These are phyloP conservation scores for Mucor piriformis DNA, from an alignment of 371 early-diverging fungal species.

Conservation along the genomic window DNA sequence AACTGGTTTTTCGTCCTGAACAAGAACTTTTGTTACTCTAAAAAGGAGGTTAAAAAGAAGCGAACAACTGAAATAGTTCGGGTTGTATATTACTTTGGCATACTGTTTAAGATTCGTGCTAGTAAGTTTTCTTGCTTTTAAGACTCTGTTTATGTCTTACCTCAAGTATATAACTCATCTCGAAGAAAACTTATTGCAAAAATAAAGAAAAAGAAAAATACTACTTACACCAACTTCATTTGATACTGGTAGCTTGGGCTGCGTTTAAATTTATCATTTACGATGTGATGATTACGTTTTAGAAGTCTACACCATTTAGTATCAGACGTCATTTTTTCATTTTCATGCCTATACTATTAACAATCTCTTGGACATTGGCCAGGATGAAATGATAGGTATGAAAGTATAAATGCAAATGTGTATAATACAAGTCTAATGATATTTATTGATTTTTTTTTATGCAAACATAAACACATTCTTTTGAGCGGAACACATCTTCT, in stretches of 20 bases:
- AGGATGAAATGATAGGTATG: no score
- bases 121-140: not conserved
- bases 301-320: no score
- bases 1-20: not conserved
- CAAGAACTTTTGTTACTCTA: slow-evolving; percentile 4
- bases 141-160: not conserved
- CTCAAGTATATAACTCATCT: not conserved
- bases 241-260: no score
- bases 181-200: not conserved
- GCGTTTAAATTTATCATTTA: no score
- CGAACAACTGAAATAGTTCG: not conserved
- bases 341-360: no score
- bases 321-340: no score
- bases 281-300: no score
- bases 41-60: not conserved
- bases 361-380: no score
- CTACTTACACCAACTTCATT: no score
- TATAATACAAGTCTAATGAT: no score
- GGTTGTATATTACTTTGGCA: not conserved
- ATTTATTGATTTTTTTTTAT: slow-evolving; percentile 25
- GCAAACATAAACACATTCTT: slow-evolving; percentile 74
- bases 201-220: not conserved
- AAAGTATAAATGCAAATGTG: no score
- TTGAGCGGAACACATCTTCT: slow-evolving; percentile 76
- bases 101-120: not conserved